Percentiles rank a stretch among this genome's conserved stretches.
Evolutionary conservation across 768 basidiomycete species (phyloP).

Genomic region (Phallus indusiatus): DNA sequence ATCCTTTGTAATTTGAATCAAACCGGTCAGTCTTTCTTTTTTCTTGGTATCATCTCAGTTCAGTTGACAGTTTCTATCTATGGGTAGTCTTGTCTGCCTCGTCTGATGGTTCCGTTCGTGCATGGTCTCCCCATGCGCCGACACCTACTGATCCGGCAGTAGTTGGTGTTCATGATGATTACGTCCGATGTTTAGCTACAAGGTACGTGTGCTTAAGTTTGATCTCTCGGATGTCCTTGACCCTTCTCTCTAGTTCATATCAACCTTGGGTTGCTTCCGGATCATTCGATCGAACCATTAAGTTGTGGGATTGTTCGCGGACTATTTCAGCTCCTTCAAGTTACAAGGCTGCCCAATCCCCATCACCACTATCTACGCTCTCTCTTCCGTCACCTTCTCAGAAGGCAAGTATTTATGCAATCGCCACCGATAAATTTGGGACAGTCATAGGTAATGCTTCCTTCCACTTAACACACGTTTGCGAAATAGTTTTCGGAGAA

Average conservation of each 20-base stretch:
- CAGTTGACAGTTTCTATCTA: slow-evolving; percentile 1
- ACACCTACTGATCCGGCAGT: slow-evolving; percentile 50
- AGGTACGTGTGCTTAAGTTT: slow-evolving; percentile 37
- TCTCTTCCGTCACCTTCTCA: slow-evolving; percentile 28
- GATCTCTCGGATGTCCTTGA: neutral
- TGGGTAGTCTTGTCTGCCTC: slow-evolving; percentile 78
- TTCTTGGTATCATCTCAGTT: neutral
- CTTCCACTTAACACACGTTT: neutral
- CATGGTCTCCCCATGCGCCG: slow-evolving; percentile 79
- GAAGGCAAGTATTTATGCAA: slow-evolving; percentile 65
- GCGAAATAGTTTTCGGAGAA: too few species aligned
- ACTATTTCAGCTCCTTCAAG: slow-evolving; percentile 17
- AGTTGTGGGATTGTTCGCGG: slow-evolving; percentile 80
- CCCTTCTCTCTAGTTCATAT: slow-evolving; percentile 43
- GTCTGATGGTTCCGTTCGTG: slow-evolving; percentile 88
- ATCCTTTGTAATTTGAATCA: slow-evolving; percentile 87
- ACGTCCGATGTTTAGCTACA: slow-evolving; percentile 70
- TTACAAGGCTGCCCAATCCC: neutral
- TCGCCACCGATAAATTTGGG: slow-evolving; percentile 73
- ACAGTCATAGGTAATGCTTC: slow-evolving; percentile 38
- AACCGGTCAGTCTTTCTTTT: slow-evolving; percentile 43
- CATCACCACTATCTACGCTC: slow-evolving; percentile 1
- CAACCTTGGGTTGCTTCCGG: slow-evolving; percentile 88
- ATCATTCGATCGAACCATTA: slow-evolving; percentile 89
- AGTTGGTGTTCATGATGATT: slow-evolving; percentile 75